Conservation (phyloP, 140 eudicot species). For the Anethum foeniculum region DNA sequence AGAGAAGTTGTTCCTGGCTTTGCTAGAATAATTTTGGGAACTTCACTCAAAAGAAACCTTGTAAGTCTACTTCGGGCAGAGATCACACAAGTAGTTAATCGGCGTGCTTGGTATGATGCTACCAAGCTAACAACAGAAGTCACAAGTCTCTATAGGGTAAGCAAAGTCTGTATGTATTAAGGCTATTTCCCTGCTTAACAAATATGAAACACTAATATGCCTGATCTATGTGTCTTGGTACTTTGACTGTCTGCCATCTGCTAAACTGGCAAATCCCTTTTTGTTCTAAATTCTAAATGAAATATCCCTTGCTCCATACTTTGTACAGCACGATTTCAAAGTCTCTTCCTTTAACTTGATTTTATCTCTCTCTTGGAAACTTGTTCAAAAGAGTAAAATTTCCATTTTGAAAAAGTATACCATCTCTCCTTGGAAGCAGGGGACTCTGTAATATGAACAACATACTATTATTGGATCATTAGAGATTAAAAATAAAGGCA, state of each 20-base stretch:
- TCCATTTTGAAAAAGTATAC: background rate
- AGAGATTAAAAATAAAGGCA: background rate
- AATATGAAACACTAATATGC: background rate
- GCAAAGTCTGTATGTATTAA: background rate
- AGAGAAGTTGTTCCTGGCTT: conserved; percentile 95
- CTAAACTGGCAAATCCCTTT: background rate
- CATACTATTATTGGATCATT: background rate
- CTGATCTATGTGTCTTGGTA: background rate
- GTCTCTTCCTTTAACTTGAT: background rate
- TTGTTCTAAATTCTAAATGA: background rate
- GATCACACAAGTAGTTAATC: conserved; percentile 82
- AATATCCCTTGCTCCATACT: background rate
- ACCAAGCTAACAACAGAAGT: conserved; percentile 85
- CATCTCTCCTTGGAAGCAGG: background rate
- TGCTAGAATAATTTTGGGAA: conserved; percentile 82
- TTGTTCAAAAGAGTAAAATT: background rate
- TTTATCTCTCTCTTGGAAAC: too few species aligned
- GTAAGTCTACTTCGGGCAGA: conserved; percentile 83
- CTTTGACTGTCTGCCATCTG: background rate
- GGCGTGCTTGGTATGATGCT: conserved; percentile 97
- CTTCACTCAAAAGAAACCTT: conserved; percentile 75
- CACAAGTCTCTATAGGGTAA: conserved; percentile 72
- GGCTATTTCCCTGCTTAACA: background rate
- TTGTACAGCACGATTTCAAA: background rate
- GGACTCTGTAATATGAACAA: background rate